Evolutionary conservation across 768 basidiomycete genomes (phyloP), one percentile per base, ranked within the genome.

Genomic region (Mrakia blollopis): DNA sequence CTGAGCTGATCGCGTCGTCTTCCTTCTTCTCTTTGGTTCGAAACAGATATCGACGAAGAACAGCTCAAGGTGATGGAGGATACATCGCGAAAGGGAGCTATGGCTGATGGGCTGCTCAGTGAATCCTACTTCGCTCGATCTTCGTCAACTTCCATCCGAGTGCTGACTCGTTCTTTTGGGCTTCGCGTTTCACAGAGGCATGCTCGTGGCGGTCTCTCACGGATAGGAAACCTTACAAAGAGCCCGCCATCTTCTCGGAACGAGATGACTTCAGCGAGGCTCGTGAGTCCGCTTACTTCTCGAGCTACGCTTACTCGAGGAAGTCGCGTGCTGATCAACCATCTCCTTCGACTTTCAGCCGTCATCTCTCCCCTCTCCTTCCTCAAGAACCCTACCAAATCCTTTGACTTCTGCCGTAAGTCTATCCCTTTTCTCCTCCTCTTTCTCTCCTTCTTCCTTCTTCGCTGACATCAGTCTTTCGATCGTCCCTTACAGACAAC

Each of bases 361-460:
- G 32, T 14, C 72, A 39, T 39, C 25, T 50, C 30, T n/a, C 72
- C 73, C 11, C 14, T 74, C 32, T 63, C 44, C 10, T 74, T 74
- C 32, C 10, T 74, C 28, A 63, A 35, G 30, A 60, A 74, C 11
- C 41, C 35, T 4, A 44, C 32, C 35, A 44, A 28, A 21, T 74
- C 73, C 41, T 74, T 65, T n/a, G 63, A 74, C 62, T 74, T 74
- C 47, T 74, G 73, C 28, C 61, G 60, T 73, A 18, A 10, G 32
- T 47, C 8, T n/a, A n/a, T n/a, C n/a, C n/a, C n/a, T n/a, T n/a
- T 13, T 1, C 21, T 28, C 23, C 2, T n/a, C 28, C 25, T 25
- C 37, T 18, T 37, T 39, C 35, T 16, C 65, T 68, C 35, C 39
- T 72, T 54, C 47, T 18, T 50, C 47, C 0, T 41, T 2, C 18